phyloP scores from a whole-genome alignment of 306 rosid genomes.

The Betula pendula region DNA sequence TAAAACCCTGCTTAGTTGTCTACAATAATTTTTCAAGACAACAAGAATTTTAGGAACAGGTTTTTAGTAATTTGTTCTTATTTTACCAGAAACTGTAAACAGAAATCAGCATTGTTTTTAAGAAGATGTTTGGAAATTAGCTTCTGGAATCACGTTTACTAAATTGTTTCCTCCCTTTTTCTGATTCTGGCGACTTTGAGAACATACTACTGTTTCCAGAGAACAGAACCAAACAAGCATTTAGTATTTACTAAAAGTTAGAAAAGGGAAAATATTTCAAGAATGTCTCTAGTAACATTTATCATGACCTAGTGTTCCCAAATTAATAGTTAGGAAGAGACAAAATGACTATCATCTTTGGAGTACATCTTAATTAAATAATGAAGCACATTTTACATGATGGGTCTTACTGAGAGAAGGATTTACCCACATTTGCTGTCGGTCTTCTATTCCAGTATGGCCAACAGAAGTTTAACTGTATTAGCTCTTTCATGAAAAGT shows the following conservation, averaged over 20 bases:
- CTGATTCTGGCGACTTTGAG: not conserved
- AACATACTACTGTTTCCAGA: not conserved
- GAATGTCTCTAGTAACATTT: not conserved
- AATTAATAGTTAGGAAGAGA: not conserved
- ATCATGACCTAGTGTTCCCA: not conserved
- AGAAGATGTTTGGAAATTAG: not conserved
- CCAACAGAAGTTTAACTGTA: not conserved
- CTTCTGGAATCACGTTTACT: not conserved
- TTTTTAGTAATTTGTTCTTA: not conserved
- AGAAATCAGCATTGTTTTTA: not conserved
- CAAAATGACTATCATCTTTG: not conserved
- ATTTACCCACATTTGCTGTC: not conserved
- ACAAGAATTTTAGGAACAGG: too few species aligned
- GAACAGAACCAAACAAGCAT: not conserved
- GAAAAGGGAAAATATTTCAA: not conserved
- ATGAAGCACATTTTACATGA: not conserved
- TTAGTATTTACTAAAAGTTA: not conserved
- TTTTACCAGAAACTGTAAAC: not conserved
- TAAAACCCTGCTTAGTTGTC: not conserved
- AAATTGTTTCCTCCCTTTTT: not conserved
- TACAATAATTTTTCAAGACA: not conserved
- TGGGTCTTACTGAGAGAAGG: not conserved
- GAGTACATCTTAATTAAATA: not conserved
- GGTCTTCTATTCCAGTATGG: not conserved
- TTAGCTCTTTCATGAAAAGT: not conserved